Evolutionary conservation across 805 yeast species (phyloP), one percentile per base, ranked within the genome.

Genomic region (Metschnikowia sp.): DNA sequence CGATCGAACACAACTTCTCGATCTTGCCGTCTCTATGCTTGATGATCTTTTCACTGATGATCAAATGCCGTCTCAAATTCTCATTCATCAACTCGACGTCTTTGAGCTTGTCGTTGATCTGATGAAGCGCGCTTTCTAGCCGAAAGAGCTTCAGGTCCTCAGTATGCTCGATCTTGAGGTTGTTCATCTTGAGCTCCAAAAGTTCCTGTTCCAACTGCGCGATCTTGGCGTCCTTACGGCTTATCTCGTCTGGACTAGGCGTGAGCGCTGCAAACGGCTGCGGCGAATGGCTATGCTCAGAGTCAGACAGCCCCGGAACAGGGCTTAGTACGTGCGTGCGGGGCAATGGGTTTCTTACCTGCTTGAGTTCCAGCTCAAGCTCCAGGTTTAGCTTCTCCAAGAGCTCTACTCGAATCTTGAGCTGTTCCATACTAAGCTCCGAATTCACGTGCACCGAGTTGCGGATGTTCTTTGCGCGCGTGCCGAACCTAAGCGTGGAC

Each of bases 401-500:
- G 49, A 73, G 66, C 29, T 61, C 52, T 36, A 71, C 52, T 39
- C 72, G 60, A 34, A 70, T 67, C 57, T 72, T 69, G 48, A 82
- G 68, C 51, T 79, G 79, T n/a, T 65, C 61, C 3, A 76, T 61
- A 40, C 82, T 72, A 36, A 82, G 58, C 58, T 83, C 87, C 10
- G 82, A 68, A 59, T 83, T 88, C 50, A 83, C 72, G 59, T 76
- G 82, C 26, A 88, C 86, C 42, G 70, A 71, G 60, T 86, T 89
- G 57, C 78, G 72, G 51, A 88, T 82, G 38, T 68, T 71, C 65
- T 84, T 85, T 8, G 92, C 89, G 18, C 94, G 69, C 0, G 79
- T 71, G 0, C 94, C 96, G 62, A 88, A 86, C 39, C 92, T 66
- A 47, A 89, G 65, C 0, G 91, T 82, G 5, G 89, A 82, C 6